phyloP scores from a whole-genome alignment of 2,329 filamentous ascomycete species.

The Cordyceps farinosa region DNA sequence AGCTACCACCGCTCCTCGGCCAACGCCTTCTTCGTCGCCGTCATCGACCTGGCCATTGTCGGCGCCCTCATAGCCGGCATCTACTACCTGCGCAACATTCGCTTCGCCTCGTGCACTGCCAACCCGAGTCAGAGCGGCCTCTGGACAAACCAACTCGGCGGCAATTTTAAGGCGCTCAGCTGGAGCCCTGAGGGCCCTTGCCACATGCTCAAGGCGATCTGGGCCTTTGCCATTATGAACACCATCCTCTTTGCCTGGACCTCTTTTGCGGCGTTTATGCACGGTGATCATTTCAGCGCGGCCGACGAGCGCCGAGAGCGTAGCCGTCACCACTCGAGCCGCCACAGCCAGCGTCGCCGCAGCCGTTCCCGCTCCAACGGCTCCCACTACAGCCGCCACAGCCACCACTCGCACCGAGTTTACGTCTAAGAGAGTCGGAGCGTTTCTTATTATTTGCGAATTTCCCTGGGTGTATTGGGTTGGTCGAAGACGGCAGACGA shows the following conservation, averaged over 20 bases:
- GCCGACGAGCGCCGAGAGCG: conserved; percentile 36
- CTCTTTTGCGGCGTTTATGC: conserved; percentile 62
- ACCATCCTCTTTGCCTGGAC: conserved; percentile 76
- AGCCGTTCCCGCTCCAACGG: conserved; percentile 37
- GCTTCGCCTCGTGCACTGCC: conserved; percentile 64
- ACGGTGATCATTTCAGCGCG: conserved; percentile 49
- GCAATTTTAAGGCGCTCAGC: conserved; percentile 54
- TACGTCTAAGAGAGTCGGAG: conserved; percentile 40
- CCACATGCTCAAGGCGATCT: conserved; percentile 86
- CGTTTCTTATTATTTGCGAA: not conserved
- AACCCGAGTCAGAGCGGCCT: conserved; percentile 46
- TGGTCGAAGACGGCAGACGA: not conserved
- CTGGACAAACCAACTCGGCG: conserved; percentile 59
- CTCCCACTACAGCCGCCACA: conserved; percentile 44
- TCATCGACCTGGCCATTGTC: conserved; percentile 59
- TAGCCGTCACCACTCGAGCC: conserved; percentile 32
- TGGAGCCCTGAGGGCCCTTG: conserved; percentile 70
- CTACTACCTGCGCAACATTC: conserved; percentile 57
- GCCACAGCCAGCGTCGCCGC: conserved; percentile 41
- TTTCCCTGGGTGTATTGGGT: not conserved
- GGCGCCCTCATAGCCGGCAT: conserved; percentile 62
- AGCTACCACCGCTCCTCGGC: conserved; percentile 59
- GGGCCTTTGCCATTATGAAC: conserved; percentile 89
- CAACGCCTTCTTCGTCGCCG: conserved; percentile 58
- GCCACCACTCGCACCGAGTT: conserved; percentile 42